Base-by-base conservation (phyloP, 768 basidiomycete genomes). In the Amanita brunnescens region DNA sequence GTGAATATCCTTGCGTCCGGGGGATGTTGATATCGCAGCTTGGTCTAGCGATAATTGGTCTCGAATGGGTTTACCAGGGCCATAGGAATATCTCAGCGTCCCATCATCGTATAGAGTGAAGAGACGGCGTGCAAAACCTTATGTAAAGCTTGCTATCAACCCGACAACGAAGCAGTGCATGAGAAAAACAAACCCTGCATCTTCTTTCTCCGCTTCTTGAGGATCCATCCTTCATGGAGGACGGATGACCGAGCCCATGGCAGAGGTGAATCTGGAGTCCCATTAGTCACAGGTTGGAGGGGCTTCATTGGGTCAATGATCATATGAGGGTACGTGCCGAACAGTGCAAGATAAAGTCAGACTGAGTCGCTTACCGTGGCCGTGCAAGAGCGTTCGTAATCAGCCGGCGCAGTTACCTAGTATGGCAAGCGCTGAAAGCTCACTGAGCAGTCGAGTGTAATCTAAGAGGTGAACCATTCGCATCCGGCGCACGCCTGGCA, bases 131-230 rank as follows among this genome's bases (percentile, higher is more conserved):
- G 89, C 90, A 67, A 88, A 91, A 8, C 90, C 90, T 91, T 62
- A 7, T n/a, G n/a, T n/a, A n/a, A n/a, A 37, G 41, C 29, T 29
- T 42, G 49, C 44, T 1, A 46, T n/a, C 16, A 18, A 30, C 18
- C 12, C 5, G 13, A 18, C 16, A 41, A 26, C 38, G 26, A 21
- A 43, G 44, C 12, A 42, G 26, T 8, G 46, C 26, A 26, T 49
- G 30, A 41, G 39, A 32, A 35, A 34, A 49, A 51, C 66, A 45
- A 58, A 83, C 89, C 89, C 72, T 91, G 90, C 85, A 91, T 83
- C 70, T 80, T 88, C 75, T 88, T 90, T 56, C 89, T 72, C 58
- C 89, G 73, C 68, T 92, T 92, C 71, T 91, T 91, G 54, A 91
- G 72, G 5, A 91, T 68, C 87, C 87, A 91, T 69, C 89, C 89